Conservation (phyloP, 768 basidiomycete species). For the Pulveroboletus ravenelii region DNA sequence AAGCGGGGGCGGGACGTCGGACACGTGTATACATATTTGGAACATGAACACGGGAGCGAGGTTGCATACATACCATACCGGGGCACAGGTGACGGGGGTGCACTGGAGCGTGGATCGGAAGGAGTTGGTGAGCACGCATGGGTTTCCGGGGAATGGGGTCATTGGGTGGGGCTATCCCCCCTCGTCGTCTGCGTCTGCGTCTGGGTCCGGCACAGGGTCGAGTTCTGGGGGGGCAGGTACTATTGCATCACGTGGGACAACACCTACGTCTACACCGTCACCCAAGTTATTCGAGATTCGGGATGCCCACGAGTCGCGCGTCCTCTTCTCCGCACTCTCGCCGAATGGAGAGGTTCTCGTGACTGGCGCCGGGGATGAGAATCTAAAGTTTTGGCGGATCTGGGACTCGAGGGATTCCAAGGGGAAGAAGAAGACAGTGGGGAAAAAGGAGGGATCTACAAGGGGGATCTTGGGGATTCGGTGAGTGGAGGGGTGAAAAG, state of each 20-base stretch:
- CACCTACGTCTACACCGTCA: conserved; percentile 12
- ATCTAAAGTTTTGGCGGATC: conserved; percentile 28
- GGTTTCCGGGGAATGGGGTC: conserved; percentile 84
- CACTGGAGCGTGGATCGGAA: conserved; percentile 85
- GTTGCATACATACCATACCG: conserved; percentile 64
- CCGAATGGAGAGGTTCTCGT: conserved; percentile 90
- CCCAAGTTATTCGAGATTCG: conserved; percentile 51
- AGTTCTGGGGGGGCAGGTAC: conserved; percentile 44
- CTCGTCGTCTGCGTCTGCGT: conserved; percentile 7
- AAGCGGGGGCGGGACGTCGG: conserved; percentile 91
- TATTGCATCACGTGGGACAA: conserved; percentile 12
- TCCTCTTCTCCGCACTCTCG: conserved; percentile 54
- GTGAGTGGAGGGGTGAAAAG: conserved; percentile 9
- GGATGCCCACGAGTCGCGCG: conserved; percentile 86
- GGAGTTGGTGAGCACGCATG: conserved; percentile 89
- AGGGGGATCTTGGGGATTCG: conserved; percentile 36
- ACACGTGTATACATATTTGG: conserved; percentile 88
- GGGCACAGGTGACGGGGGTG: conserved; percentile 88
- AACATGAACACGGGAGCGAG: conserved; percentile 90
- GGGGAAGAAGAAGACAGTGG: conserved; percentile 21
- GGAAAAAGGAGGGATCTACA: conserved; percentile 29
- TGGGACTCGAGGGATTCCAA: too few relatives aligned
- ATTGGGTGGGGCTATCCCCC: conserved; percentile 80
- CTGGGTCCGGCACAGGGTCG: conserved; percentile 44
- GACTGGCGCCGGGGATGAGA: conserved; percentile 93